Evolutionary conservation across 306 rosid species (phyloP).

Genomic region (Comarum palustre): DNA sequence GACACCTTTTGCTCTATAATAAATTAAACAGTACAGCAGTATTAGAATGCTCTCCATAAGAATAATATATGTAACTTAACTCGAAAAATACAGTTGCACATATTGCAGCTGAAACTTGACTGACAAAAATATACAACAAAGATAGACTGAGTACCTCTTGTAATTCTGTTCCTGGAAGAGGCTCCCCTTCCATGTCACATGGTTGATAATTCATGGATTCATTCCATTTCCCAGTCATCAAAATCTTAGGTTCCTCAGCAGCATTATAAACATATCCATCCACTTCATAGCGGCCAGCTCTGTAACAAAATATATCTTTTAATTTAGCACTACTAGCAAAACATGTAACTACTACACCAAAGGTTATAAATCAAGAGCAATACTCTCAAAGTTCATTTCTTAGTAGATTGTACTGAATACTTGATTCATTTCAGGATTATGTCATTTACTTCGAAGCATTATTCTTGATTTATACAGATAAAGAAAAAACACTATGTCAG

Average conservation of each 20-base stretch:
- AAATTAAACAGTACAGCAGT: background rate
- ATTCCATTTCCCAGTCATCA: constrained; percentile 96
- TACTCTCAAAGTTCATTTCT: background rate
- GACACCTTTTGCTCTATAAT: constrained; percentile 3
- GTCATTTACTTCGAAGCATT: background rate
- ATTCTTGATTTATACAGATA: background rate
- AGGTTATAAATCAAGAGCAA: background rate
- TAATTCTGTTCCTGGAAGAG: constrained; percentile 71
- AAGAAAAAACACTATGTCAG: background rate
- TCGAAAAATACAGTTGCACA: background rate
- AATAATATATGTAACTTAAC: background rate
- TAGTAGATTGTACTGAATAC: background rate
- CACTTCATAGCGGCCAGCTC: constrained; percentile 93
- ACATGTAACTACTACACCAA: background rate
- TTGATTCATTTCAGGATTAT: background rate
- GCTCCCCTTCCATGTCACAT: constrained; percentile 91
- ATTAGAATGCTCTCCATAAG: background rate
- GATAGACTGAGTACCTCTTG: constrained; percentile 58
- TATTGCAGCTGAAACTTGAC: background rate
- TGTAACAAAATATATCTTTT: constrained; percentile 27
- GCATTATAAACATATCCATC: constrained; percentile 91
- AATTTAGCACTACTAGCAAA: constrained; percentile 3
- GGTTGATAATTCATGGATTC: constrained; percentile 78
- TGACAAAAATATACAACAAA: background rate
- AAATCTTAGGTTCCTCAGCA: constrained; percentile 78